Conservation (phyloP, 257 asterid species). For the Marsdenia floribunda region DNA sequence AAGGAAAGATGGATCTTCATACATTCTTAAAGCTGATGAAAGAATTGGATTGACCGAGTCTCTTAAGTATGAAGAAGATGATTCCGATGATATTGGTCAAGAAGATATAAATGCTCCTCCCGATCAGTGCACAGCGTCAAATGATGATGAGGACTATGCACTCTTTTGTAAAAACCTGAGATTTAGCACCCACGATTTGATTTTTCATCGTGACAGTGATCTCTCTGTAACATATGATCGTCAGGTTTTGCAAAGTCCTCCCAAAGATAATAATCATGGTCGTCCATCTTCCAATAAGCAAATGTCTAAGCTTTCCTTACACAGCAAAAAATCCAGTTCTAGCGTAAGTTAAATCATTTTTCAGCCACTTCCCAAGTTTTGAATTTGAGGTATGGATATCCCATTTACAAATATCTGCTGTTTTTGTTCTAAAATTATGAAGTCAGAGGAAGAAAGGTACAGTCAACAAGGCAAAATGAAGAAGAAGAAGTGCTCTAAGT, state of each 20-base stretch:
- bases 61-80: neutral
- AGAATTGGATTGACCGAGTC: neutral
- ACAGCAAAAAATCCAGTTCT: neutral
- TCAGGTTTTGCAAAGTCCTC: neutral
- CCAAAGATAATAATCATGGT: neutral
- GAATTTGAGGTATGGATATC: neutral
- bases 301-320: neutral
- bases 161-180: neutral
- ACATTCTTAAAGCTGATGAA: neutral
- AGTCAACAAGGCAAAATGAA: neutral
- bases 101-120: neutral
- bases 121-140: too few species aligned
- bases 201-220: neutral
- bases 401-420: neutral
- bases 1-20: neutral
- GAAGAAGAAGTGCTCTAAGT: neutral
- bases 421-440: neutral
- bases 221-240: neutral
- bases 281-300: neutral
- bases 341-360: neutral
- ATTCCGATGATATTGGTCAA: neutral
- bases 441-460: neutral
- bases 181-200: neutral
- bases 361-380: neutral
- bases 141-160: neutral